These are phyloP conservation scores for Quercus lobata DNA, from an alignment of 331 rosid genomes.

Conservation along the genomic window DNA sequence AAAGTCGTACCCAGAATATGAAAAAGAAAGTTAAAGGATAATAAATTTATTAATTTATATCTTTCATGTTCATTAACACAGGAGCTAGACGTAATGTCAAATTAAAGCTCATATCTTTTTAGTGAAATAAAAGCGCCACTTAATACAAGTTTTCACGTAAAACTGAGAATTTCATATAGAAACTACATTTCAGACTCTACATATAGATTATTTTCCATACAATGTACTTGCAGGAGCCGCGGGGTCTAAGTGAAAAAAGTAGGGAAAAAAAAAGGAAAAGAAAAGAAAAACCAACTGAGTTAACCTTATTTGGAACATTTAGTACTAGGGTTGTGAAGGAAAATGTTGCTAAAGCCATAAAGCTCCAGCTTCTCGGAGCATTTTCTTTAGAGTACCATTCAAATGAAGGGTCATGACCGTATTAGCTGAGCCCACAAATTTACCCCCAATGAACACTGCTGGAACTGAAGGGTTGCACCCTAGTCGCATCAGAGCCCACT, in stretches of 20 bases:
- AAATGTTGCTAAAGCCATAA: conserved; percentile 56
- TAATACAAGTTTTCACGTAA: not conserved
- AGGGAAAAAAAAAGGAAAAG: too few species aligned
- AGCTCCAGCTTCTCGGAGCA: conserved; percentile 95
- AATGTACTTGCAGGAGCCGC: not conserved
- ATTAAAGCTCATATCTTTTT: not conserved
- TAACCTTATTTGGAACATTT: conserved; percentile 8
- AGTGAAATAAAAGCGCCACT: not conserved
- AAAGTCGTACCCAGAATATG: too few species aligned
- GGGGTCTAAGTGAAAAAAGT: not conserved
- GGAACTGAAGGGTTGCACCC: conserved; percentile 95
- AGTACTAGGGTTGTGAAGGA: not conserved
- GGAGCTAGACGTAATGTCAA: not conserved
- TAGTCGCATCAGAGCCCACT: conserved; percentile 74
- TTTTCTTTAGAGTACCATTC: conserved; percentile 73
- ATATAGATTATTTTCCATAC: not conserved
- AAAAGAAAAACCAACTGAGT: not conserved
- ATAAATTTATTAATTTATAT: too few species aligned
- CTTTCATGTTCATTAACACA: not conserved
- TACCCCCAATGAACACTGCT: conserved; percentile 85
- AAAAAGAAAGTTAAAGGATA: too few species aligned
- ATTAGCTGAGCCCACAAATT: conserved; percentile 82
- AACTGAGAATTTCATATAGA: not conserved
- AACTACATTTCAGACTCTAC: not conserved
- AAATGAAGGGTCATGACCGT: conserved; percentile 86